A percentile compares a stretch with the other conserved stretches of the same genome.
Conservation (phyloP, 2,329 filamentous ascomycete species). For the Parastagonospora nodorum region DNA sequence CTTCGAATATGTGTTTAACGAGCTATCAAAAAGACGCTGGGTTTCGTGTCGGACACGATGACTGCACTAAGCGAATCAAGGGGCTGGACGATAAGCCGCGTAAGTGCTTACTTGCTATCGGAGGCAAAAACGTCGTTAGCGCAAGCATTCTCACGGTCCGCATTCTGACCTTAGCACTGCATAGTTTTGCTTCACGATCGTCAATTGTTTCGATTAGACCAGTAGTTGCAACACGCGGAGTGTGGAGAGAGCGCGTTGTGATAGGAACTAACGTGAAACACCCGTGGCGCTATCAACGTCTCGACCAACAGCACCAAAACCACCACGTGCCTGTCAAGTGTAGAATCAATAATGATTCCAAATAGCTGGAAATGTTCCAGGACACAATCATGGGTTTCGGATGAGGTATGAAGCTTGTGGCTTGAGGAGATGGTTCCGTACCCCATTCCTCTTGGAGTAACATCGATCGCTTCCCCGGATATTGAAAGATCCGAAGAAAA, state of each 20-base stretch:
- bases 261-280: neutral
- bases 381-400: neutral
- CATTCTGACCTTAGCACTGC: neutral
- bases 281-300: neutral
- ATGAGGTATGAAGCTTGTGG: neutral
- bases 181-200: neutral
- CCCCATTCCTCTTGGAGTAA: neutral
- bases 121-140: neutral
- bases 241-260: neutral
- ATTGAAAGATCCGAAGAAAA: neutral
- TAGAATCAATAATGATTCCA: neutral
- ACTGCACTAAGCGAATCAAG: neutral
- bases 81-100: neutral
- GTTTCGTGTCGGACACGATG: neutral
- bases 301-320: neutral
- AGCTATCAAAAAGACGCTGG: neutral
- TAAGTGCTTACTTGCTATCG: neutral
- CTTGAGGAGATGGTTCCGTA: neutral
- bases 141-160: neutral
- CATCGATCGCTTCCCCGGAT: neutral
- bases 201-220: neutral
- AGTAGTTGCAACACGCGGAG: neutral
- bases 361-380: neutral
- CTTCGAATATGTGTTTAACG: neutral
- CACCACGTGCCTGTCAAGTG: neutral